phyloP scores from a whole-genome alignment of 2,329 filamentous ascomycete species.

The Pyrenophora teres region DNA sequence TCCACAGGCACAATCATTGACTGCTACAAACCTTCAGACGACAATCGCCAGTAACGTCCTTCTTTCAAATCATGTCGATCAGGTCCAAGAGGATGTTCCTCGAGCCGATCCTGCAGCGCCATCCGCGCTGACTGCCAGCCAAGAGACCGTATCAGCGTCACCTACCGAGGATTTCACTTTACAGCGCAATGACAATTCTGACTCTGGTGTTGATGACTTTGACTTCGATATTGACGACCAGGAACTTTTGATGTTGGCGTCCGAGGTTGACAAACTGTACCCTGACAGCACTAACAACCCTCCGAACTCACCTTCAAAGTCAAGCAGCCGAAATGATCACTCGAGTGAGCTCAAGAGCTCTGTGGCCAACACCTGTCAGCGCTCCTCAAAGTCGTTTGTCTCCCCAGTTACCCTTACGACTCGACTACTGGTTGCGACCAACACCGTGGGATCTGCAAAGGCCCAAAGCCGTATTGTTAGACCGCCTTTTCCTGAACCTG shows the following conservation, averaged over 20 bases:
- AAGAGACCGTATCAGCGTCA: background rate
- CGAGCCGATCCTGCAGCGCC: background rate
- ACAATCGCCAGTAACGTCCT: background rate
- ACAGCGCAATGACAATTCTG: background rate
- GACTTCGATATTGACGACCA: constrained; percentile 31
- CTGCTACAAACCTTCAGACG: background rate
- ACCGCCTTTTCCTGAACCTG: constrained; percentile 55
- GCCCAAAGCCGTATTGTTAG: constrained; percentile 54
- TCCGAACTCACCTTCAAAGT: constrained; percentile 4
- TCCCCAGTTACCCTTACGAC: constrained; percentile 32
- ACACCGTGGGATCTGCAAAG: background rate
- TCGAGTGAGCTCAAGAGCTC: background rate
- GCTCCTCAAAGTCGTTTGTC: constrained; percentile 20
- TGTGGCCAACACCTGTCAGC: background rate
- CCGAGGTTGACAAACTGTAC: constrained; percentile 1
- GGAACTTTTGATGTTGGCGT: constrained; percentile 26
- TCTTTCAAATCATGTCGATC: background rate
- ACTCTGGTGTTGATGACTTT: constrained; percentile 19
- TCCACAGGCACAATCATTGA: background rate
- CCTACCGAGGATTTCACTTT: background rate
- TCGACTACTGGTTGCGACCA: constrained; percentile 16
- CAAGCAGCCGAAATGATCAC: background rate
- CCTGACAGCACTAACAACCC: background rate
- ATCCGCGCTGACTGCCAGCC: background rate
- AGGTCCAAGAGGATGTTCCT: background rate